Conservation (phyloP, 1,284 basidiomycete genomes). For the Grifola frondosa region DNA sequence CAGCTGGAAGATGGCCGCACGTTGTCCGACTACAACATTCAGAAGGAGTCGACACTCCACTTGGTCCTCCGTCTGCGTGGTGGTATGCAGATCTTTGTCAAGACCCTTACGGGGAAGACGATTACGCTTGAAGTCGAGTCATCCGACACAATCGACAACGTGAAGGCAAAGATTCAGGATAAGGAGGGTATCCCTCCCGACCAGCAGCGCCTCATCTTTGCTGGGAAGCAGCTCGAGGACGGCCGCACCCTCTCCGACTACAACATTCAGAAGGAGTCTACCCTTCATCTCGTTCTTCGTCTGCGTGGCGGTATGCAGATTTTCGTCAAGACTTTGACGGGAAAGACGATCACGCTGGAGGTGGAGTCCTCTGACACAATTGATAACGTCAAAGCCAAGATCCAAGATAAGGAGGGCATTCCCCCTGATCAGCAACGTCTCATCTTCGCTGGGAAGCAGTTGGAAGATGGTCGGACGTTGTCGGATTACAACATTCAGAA, state of each 20-base stretch:
- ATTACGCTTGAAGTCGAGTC: slow-evolving; percentile 88
- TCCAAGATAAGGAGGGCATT: slow-evolving; percentile 59
- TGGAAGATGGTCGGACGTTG: slow-evolving; percentile 80
- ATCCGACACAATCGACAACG: slow-evolving; percentile 82
- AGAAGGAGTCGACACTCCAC: slow-evolving; percentile 48
- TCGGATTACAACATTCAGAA: slow-evolving; percentile 84
- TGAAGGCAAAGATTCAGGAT: slow-evolving; percentile 78
- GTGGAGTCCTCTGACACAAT: slow-evolving; percentile 53
- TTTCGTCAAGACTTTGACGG: slow-evolving; percentile 66
- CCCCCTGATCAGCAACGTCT: slow-evolving; percentile 85
- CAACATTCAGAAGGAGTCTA: slow-evolving; percentile 72
- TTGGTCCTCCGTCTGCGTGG: slow-evolving; percentile 4
- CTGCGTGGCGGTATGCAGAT: slow-evolving; percentile 76
- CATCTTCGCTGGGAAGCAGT: slow-evolving; percentile 89
- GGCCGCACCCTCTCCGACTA: slow-evolving; percentile 72
- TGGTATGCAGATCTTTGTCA: slow-evolving; percentile 82
- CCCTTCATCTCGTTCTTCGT: slow-evolving; percentile 44
- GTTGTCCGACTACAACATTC: slow-evolving; percentile 72
- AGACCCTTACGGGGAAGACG: slow-evolving; percentile 86
- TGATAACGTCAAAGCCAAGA: slow-evolving; percentile 55
- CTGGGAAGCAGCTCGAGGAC: slow-evolving; percentile 75
- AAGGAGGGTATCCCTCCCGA: slow-evolving; percentile 81
- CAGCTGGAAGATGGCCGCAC: slow-evolving; percentile 73
- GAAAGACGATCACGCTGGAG: slow-evolving; percentile 52
- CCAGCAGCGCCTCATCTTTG: slow-evolving; percentile 79